Evolutionary conservation across 371 early-diverging fungal genomes (phyloP).

Genomic region (Conidiobolus incongruus): DNA sequence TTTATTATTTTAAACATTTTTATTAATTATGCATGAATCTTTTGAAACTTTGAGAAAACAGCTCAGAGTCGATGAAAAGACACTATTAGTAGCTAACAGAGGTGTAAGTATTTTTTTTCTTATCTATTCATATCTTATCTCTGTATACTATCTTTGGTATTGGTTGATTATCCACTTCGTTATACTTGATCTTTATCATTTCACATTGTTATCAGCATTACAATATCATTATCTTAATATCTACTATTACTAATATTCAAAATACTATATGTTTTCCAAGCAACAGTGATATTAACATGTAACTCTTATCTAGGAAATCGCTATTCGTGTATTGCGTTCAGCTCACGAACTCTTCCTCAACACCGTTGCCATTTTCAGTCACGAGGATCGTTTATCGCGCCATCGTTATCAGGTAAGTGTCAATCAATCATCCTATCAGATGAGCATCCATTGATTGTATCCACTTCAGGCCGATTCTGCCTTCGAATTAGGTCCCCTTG

Average conservation of each 20-base stretch:
- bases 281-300: neutral
- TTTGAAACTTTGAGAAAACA: conserved; percentile 11
- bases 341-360: conserved; percentile 78
- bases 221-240: no score
- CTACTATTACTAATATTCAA: no score
- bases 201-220: no score
- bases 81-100: conserved; percentile 36
- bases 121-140: no score
- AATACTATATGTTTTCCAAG: neutral
- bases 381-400: conserved; percentile 80
- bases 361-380: conserved; percentile 69
- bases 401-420: conserved; percentile 58
- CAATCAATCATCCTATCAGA: neutral
- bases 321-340: conserved; percentile 75
- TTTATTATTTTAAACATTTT: no score
- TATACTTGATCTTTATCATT: no score
- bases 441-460: no score
- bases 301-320: conserved; percentile 45
- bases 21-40: neutral
- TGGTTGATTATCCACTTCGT: no score
- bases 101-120: conserved; percentile 28
- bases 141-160: no score
- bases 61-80: conserved; percentile 22
- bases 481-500: conserved; percentile 68
- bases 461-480: conserved; percentile 75